Base-by-base conservation (phyloP, 2,329 filamentous ascomycete species). In the Ascochyta viciae-villosae region DNA sequence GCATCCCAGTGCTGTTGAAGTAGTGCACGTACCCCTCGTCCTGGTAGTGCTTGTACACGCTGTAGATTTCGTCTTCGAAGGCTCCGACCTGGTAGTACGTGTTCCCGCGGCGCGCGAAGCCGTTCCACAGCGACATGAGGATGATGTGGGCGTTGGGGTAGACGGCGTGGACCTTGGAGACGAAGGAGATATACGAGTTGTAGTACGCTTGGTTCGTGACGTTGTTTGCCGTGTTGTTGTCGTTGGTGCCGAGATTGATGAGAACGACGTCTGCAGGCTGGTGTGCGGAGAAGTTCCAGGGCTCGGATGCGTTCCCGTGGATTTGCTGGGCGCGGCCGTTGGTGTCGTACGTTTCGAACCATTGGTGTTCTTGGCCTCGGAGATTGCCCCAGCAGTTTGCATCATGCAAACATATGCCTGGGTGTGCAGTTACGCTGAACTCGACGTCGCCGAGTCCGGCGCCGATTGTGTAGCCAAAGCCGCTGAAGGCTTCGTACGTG, bases 1-100 rank as follows among this genome's bases (percentile, higher is more conserved):
- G 66, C 40, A 87, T 83, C 0, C 85, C 85, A 9, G 80, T 83
- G 0, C 83, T 86, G 63, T 86, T 84, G 74, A 88, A 87, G 62
- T 85, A 85, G 64, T 86, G 81, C 27, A 87, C 82, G 49, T 85
- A 87, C 0, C 79, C 78, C 53, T 79, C 64, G 15, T 71, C 65
- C 42, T 67, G 82, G 76, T 84, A 87, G 63, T 82, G 80, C 42
- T 83, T 66, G 51, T 82, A 80, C 23, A 86, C 80, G 7, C 77
- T 65, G 55, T 79, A 74, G 15, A 85, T 81, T 60, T 86, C 81
- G 27, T 81, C 73, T 49, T 79, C 74, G 61, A 82, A 85, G 16
- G 80, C 78, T 7, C 76, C 74, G 22, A 70, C 72, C 64, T 83
- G 80, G 7, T 68, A 61, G 64, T 81, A 87, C 6, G 77, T 79